A percentile compares a stretch with the other conserved stretches of the same genome.
These are phyloP conservation scores for Fusarium succisae DNA, from an alignment of 2,329 filamentous ascomycete species.

Conservation along the genomic window DNA sequence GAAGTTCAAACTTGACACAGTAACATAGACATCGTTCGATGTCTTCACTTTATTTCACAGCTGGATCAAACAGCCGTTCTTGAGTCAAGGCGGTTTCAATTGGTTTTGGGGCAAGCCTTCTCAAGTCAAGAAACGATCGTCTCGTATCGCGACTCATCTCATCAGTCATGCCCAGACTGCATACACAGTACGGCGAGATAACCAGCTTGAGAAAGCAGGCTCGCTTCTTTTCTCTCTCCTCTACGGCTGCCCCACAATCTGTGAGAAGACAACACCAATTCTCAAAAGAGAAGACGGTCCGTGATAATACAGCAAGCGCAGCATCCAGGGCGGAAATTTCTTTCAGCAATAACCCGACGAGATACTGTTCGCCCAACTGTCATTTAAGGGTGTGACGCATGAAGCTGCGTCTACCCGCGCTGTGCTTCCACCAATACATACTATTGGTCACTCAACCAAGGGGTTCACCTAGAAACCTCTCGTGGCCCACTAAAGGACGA, in stretches of 20 bases:
- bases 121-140: conserved; percentile 15
- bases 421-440: conserved; percentile 15
- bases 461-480: conserved; percentile 17
- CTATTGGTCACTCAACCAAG: conserved; percentile 30
- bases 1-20: not conserved
- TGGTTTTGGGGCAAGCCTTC: conserved; percentile 20
- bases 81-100: conserved; percentile 35
- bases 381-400: conserved; percentile 38
- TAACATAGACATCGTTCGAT: conserved; percentile 5
- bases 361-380: conserved; percentile 37
- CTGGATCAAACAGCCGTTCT: conserved; percentile 10
- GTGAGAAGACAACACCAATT: not conserved
- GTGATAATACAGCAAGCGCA: conserved; percentile 15
- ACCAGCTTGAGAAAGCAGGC: conserved; percentile 12
- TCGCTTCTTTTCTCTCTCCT: conserved; percentile 13
- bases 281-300: conserved; percentile 13
- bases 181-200: conserved; percentile 7
- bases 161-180: not conserved
- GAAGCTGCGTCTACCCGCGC: conserved; percentile 21
- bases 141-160: conserved; percentile 3
- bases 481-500: conserved; percentile 18
- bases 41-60: conserved; percentile 10
- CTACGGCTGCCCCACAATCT: conserved; percentile 12
- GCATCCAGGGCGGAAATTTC: conserved; percentile 37
- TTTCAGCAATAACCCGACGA: conserved; percentile 31